Evolutionary conservation across 148 eudicot genomes (phyloP), one percentile per base, ranked within the genome.

Genomic region (Selenicereus undatus): DNA sequence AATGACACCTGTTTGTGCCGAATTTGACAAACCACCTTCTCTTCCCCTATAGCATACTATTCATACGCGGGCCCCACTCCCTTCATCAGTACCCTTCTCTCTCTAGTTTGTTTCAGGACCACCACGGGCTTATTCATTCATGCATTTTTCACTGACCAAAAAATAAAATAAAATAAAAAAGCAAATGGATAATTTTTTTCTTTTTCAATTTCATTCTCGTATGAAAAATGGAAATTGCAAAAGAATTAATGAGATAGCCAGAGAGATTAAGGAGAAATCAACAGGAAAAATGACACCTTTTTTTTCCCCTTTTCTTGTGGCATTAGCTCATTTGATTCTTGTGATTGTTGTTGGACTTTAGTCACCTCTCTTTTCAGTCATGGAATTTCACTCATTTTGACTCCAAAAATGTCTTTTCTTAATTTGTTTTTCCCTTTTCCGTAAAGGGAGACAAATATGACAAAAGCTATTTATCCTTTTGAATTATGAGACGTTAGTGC

Each of bases 31-130:
- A 56, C 62, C 68, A 64, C 68, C 12, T 9, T 64, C 27, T n/a
- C 26, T 10, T 24, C 30, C 71, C 32, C 13, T 26, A 11, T 26
- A 11, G 14, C 3, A 30, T 65, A 65, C 70, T 65, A 24, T 8
- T 8, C 70, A 18, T 24, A 2, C 1, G 71, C 2, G 71, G 71
- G 18, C 71, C 35, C 71, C 35, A 0, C 29, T 29, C 71, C 35
- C 71, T 26, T 32, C 35, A 22, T 64, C 13, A 11, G 18, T 56
- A 3, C 9, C 68, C 3, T 56, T 66, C 71, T 66, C 71, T 66
- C 71, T 27, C 35, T 4, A 66, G 35, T 27, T 66, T 0, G 24
- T 77, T 62, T 64, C 42, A 77, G 80, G 80, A 77, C 80, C 80
- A 78, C 80, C 80, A 43, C 27, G 43, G 43, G 43, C 27, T 24